Base-by-base conservation (phyloP, 1,284 basidiomycete genomes). In the Vanrija humicola region DNA sequence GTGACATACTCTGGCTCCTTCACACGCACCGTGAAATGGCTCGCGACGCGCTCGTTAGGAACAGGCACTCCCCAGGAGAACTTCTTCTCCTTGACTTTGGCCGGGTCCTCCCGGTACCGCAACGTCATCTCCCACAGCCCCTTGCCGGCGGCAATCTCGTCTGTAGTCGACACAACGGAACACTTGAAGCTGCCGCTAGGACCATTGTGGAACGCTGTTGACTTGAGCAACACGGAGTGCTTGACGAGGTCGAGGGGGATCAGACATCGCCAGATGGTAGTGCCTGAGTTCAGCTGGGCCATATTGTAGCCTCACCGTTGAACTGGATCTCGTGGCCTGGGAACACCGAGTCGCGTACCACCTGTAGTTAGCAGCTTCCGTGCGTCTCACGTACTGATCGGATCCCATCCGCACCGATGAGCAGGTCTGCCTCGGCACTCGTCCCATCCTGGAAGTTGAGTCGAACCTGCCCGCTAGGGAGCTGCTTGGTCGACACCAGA, bases 351-450 rank as follows among this genome's bases (percentile, higher is more conserved):
- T 44, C 28, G 6, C 48, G 18, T 5, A 55, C 53, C 14, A 34
- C 51, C 51, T 53, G 29, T n/a, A n/a, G 10, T 34, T 21, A 39
- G 34, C 42, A 21, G n/a, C 16, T 34, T 5, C 5, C 12, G 6
- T 34, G 9, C 12, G 9, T 14, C 25, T 23, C 26, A 58, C 62
- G 23, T 19, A 64, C 62, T n/a, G 56, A 58, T 10, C 62, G 53
- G 25, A 64, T 61, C 0, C 62, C 62, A 49, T 61, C 62, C 7
- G 56, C 62, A 1, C 62, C 62, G 15, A 64, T 46, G 2, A 64
- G 38, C 6, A 64, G 50, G 29, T 64, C 62, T 0, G 52, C 54
- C 3, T 25, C 43, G 12, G 45, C 51, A 12, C 12, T 21, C 10
- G 40, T 50, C 2, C 55, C 58, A 34, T 63, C 61, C 39, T 60